phyloP scores from a whole-genome alignment of 306 rosid genomes.

The Styphnolobium japonicum region DNA sequence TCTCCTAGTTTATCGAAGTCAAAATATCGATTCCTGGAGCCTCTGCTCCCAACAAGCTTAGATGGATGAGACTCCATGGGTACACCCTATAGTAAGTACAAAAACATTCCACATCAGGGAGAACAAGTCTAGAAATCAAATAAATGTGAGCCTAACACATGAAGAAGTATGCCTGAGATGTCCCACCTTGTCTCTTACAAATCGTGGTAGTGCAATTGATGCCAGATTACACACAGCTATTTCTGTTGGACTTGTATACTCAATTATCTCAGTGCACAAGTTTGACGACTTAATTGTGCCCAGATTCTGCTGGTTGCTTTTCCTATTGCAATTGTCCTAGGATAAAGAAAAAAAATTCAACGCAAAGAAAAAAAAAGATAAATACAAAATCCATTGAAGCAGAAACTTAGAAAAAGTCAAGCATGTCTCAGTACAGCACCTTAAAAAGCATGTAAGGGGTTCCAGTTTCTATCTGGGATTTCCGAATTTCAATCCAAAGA shows the following conservation, averaged over 20 bases:
- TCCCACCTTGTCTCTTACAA: constrained; percentile 87
- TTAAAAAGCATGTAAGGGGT: constrained; percentile 97
- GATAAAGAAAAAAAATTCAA: background rate
- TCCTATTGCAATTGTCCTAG: constrained; percentile 84
- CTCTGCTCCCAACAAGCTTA: constrained; percentile 91
- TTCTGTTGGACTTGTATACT: constrained; percentile 89
- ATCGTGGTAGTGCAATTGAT: constrained; percentile 95
- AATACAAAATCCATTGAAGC: background rate
- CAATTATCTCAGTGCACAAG: constrained; percentile 90
- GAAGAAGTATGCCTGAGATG: background rate
- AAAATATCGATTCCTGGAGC: constrained; percentile 68
- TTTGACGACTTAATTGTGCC: constrained; percentile 96
- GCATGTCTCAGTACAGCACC: constrained; percentile 38
- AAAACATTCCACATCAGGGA: constrained; percentile 14
- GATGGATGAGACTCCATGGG: constrained; percentile 88
- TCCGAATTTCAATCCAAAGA: constrained; percentile 88
- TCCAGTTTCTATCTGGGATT: constrained; percentile 95
- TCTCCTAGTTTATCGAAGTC: constrained; percentile 89
- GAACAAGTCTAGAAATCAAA: constrained; percentile 9
- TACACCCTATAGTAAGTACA: constrained; percentile 47
- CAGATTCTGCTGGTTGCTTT: constrained; percentile 93
- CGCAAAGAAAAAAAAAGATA: background rate
- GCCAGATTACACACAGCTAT: constrained; percentile 98
- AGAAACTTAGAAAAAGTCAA: background rate
- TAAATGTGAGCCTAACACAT: background rate